Conservation (phyloP, 768 basidiomycete species). For the Leccinellum rugosiceps region DNA sequence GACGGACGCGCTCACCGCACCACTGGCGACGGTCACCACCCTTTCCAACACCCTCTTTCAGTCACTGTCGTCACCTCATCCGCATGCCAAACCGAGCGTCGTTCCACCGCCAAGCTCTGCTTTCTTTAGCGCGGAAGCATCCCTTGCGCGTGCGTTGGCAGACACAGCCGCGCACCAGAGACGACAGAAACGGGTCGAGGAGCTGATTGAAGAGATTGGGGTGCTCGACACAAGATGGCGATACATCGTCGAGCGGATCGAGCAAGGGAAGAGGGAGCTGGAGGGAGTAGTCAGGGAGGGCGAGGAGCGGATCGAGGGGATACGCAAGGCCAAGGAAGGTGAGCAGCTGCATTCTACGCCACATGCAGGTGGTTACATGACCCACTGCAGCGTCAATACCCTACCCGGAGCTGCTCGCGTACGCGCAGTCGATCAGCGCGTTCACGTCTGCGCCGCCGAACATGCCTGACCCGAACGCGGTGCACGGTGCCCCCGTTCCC, state of each 20-base stretch:
- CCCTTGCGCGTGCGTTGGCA: constrained; percentile 63
- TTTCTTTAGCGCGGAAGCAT: constrained; percentile 60
- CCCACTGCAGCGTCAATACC: constrained; percentile 62
- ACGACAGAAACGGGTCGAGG: constrained; percentile 71
- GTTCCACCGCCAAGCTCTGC: constrained; percentile 49
- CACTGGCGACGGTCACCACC: constrained; percentile 57
- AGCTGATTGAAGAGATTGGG: constrained; percentile 66
- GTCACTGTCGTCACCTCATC: constrained; percentile 65
- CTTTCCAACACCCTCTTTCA: constrained; percentile 69
- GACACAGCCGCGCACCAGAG: constrained; percentile 70
- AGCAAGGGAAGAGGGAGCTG: constrained; percentile 63
- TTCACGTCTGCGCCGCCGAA: constrained; percentile 89
- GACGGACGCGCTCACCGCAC: constrained; percentile 58
- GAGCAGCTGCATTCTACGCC: constrained; percentile 9
- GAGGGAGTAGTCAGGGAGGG: constrained; percentile 72
- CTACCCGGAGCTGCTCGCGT: constrained; percentile 78
- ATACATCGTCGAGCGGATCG: constrained; percentile 61
- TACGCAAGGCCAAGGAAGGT: constrained; percentile 74
- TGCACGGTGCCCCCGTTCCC: constrained; percentile 69
- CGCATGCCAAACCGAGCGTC: constrained; percentile 22
- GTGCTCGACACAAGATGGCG: constrained; percentile 67
- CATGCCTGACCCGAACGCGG: constrained; percentile 63
- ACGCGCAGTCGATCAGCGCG: constrained; percentile 80
- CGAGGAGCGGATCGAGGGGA: constrained; percentile 66
- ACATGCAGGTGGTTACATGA: background rate